Percentiles rank a stretch among this genome's conserved stretches.
These are phyloP conservation scores for Ustilago hordei DNA, from an alignment of 1,284 basidiomycete species.

Conservation along the genomic window DNA sequence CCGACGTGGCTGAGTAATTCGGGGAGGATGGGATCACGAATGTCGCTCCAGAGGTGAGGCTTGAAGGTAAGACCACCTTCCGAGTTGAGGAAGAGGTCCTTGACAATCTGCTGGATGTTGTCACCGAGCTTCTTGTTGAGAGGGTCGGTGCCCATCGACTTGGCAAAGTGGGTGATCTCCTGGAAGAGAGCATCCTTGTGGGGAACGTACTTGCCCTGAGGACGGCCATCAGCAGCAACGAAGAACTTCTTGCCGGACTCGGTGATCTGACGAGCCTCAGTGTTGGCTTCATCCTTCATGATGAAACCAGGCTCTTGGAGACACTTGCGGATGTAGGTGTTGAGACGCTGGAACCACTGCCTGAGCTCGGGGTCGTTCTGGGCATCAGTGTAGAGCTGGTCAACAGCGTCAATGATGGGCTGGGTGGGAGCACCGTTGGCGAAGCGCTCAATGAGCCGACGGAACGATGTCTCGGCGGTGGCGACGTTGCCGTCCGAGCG, in stretches of 20 bases:
- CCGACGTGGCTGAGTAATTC: slow-evolving; percentile 78
- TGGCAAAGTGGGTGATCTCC: slow-evolving; percentile 80
- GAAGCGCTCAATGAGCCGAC: slow-evolving; percentile 85
- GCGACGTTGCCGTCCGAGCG: slow-evolving; percentile 73
- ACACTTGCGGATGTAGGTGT: slow-evolving; percentile 73
- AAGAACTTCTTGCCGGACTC: slow-evolving; percentile 65
- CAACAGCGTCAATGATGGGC: slow-evolving; percentile 79
- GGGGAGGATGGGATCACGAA: slow-evolving; percentile 85
- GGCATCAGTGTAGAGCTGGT: slow-evolving; percentile 81
- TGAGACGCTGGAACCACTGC: slow-evolving; percentile 80
- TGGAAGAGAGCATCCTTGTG: slow-evolving; percentile 87
- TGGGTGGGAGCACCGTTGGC: slow-evolving; percentile 78
- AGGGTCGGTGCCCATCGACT: slow-evolving; percentile 84
- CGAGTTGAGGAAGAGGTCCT: slow-evolving; percentile 79
- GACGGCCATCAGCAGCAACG: slow-evolving; percentile 69
- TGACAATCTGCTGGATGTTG: slow-evolving; percentile 84
- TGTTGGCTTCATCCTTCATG: slow-evolving; percentile 78
- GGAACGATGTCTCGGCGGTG: slow-evolving; percentile 62
- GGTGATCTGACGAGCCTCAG: slow-evolving; percentile 71
- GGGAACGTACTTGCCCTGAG: slow-evolving; percentile 79
- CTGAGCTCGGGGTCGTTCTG: slow-evolving; percentile 80
- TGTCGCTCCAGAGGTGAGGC: slow-evolving; percentile 83
- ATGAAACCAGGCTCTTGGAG: slow-evolving; percentile 90
- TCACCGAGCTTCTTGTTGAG: slow-evolving; percentile 83
- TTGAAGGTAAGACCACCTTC: slow-evolving; percentile 80